Evolutionary conservation across 306 rosid genomes (phyloP), one percentile per base, ranked within the genome.

Genomic region (Lotus japonicus): DNA sequence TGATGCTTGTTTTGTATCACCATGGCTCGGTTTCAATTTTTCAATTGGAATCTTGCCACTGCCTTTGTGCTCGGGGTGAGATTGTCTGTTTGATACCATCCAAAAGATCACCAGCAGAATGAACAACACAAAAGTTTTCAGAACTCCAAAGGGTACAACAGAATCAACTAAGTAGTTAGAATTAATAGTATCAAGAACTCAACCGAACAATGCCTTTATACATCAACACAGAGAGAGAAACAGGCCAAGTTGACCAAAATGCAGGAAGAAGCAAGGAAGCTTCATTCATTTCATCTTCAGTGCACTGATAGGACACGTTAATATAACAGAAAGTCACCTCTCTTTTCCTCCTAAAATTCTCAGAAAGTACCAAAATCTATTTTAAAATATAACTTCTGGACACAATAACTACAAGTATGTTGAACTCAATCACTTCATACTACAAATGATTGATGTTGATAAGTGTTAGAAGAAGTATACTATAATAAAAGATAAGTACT

Each of bases 11-110:
- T 65, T 73, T n/a, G 75, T 17, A 63, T 53, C 72, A 13, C 12
- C 78, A 38, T 58, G 64, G 43, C 55, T 74, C 48, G 72, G 9
- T 62, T 75, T 74, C 5, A 71, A n/a, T 7, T 48, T 66, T 35
- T 66, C 71, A 41, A 16, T 44, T 12, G 85, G 87, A 65, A 80
- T 56, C 17, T 46, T 51, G 16, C 19, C 68, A 0, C n/a, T 57
- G 19, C 45, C 75, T 68, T 57, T 54, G 0, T 48, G 50, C 66
- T 38, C 70, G 7, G 11, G 52, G 2, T 6, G 17, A 73, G 64
- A 60, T 16, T 36, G 17, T 66, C 68, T 66, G 15, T 70, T 79
- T 1, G 70, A 26, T 31, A 54, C 86, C 96, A 89, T 86, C 84
- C 82, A 71, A 21, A 39, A 2, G 6, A 43, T 55, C 14, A 17